Evolutionary conservation across 2,329 filamentous ascomycete species (phyloP).

Genomic region (Ophiostoma perfectum): DNA sequence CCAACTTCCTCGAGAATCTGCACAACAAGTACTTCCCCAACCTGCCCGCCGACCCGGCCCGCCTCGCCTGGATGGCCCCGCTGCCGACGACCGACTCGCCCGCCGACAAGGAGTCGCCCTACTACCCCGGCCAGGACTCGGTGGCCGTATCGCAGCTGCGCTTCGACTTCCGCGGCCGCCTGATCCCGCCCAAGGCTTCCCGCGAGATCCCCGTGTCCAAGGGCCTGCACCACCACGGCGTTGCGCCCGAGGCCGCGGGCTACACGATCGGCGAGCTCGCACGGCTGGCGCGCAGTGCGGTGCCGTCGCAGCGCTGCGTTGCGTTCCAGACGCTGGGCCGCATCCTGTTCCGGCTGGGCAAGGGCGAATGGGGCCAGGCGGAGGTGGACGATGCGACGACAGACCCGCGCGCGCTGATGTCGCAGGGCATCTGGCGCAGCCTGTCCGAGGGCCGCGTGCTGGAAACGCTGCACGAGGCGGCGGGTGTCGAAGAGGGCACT

Average conservation of each 20-base stretch:
- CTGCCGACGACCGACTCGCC: conserved; percentile 58
- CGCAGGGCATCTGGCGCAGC: conserved; percentile 76
- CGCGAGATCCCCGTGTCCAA: conserved; percentile 68
- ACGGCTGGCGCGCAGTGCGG: conserved; percentile 70
- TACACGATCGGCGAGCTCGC: conserved; percentile 89
- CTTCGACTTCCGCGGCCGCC: conserved; percentile 78
- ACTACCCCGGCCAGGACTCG: conserved; percentile 69
- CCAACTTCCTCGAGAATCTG: conserved; percentile 75
- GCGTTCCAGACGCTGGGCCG: conserved; percentile 88
- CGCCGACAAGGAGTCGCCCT: conserved; percentile 66
- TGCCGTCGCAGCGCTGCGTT: conserved; percentile 82
- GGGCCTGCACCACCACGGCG: conserved; percentile 88
- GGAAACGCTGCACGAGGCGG: conserved; percentile 71
- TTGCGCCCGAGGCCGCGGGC: conserved; percentile 86
- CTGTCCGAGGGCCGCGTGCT: conserved; percentile 72
- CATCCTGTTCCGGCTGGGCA: conserved; percentile 75
- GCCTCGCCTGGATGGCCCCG: conserved; percentile 85
- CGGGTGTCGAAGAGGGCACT: conserved; percentile 54
- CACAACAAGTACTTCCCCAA: conserved; percentile 92
- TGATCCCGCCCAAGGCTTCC: conserved; percentile 72
- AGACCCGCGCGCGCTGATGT: conserved; percentile 42
- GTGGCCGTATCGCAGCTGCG: conserved; percentile 73
- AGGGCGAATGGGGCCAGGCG: conserved; percentile 53
- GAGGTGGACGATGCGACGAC: conserved; percentile 30
- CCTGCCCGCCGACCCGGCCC: conserved; percentile 75